Evolutionary conservation across 2,329 filamentous ascomycete genomes (phyloP), one percentile per base, ranked within the genome.

Genomic region (Ustilaginoidea virens): DNA sequence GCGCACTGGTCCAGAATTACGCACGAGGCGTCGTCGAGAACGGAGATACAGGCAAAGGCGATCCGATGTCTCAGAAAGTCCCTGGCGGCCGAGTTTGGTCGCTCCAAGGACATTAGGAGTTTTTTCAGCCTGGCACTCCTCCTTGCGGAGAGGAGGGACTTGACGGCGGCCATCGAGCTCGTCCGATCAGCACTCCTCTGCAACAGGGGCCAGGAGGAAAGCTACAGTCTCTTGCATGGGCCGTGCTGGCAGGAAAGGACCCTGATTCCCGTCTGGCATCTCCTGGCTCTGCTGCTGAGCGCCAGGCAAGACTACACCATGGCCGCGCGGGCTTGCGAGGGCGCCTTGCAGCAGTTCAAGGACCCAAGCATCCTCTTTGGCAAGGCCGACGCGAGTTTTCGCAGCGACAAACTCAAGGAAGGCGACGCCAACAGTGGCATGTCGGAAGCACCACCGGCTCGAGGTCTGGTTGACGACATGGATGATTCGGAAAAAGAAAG

Each of bases 1-100:
- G 82, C 86, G 2, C 77, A 87, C 37, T 94, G 83, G 83, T 82
- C 86, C 25, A 71, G 76, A 29, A 65, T 77, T 45, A 93, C 86
- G 0, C 80, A 74, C 33, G 76, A 93, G 38, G 76, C 74, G 15
- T 66, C 74, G 23, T 60, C 66, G 12, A 70, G 90, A 35, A 65
- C 74, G 5, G 71, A 78, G 27, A 70, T 87, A 24, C 85, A 92
- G 43, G 62, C 68, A 21, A 77, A 81, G 45, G 86, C 87, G 2
- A 73, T 90, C 21, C 66, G 73, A 37, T 77, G 74, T 36, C 65
- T 96, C 27, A 74, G 77, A 24, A 80, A 69, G 43, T 79, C 82
- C 7, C 54, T 92, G 12, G 69, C 72, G 2, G 69, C 74, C 4
- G 72, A 77, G 27, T 67, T 72, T 25, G 69, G 72, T 22, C 67